These are phyloP conservation scores for Pleurozium schreberi DNA, from an alignment of 225 moss, liverwort and hornwort genomes.

Conservation along the genomic window DNA sequence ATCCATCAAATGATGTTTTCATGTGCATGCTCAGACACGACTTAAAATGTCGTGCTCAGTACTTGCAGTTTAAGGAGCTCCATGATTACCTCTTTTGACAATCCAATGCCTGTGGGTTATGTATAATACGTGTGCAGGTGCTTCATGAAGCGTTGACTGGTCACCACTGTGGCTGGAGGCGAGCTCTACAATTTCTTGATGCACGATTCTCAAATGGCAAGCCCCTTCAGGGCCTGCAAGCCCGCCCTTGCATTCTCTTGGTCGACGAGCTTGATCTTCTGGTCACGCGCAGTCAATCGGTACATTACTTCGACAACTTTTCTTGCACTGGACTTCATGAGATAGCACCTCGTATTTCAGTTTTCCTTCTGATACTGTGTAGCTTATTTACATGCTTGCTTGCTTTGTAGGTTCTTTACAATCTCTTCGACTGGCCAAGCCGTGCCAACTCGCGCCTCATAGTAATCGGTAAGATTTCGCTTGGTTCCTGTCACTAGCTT, in stretches of 20 bases:
- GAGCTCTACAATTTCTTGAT: conserved; percentile 70
- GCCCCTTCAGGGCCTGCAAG: conserved; percentile 56
- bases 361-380: neutral
- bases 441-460: conserved; percentile 79
- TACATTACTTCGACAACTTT: neutral
- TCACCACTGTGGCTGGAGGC: conserved; percentile 80
- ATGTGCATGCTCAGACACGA: neutral
- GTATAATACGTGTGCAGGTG: conserved; percentile 28
- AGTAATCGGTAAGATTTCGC: conserved; percentile 57
- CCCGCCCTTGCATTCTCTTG: conserved; percentile 80
- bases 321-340: neutral
- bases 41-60: neutral
- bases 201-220: conserved; percentile 63
- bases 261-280: conserved; percentile 92
- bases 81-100: neutral
- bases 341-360: neutral
- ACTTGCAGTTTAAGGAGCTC: neutral
- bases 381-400: neutral
- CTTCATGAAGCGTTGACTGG: conserved; percentile 92
- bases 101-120: neutral
- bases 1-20: neutral
- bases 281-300: conserved; percentile 89
- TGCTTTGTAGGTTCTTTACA: conserved; percentile 71
- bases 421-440: conserved; percentile 93
- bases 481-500: neutral